Conservation (phyloP, 2,329 filamentous ascomycete species). For the Trichoderma harzianum region DNA sequence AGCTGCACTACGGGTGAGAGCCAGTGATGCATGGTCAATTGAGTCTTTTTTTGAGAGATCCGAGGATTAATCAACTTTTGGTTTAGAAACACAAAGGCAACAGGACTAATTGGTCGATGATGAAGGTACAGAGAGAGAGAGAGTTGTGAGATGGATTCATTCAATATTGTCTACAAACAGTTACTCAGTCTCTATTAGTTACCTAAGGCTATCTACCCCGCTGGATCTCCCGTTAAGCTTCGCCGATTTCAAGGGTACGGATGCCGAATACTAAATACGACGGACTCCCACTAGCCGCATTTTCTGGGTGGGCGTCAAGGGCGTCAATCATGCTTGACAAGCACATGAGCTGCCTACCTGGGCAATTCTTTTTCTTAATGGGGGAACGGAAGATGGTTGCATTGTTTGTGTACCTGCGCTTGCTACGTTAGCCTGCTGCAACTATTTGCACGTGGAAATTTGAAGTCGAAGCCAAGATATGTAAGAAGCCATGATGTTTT, state of each 20-base stretch:
- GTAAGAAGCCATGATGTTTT: background rate
- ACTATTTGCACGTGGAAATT: background rate
- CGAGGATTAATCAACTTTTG: background rate
- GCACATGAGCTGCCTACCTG: background rate
- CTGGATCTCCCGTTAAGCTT: background rate
- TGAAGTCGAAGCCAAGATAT: background rate
- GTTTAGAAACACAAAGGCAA: background rate
- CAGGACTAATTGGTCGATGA: background rate
- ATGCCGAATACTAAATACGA: background rate
- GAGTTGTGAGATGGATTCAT: background rate
- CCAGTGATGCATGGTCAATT: background rate
- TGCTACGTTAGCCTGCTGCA: background rate
- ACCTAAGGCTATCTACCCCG: background rate
- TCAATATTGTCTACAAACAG: background rate
- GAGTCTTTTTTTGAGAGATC: background rate
- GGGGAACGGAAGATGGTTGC: background rate
- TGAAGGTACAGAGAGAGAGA: background rate
- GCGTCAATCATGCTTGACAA: background rate
- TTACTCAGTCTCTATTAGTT: background rate
- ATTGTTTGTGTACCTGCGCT: background rate
- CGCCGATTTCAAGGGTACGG: background rate
- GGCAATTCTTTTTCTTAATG: background rate
- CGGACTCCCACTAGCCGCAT: background rate
- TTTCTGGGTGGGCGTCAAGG: background rate
- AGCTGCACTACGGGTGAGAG: background rate